These are phyloP conservation scores for Apiotrichum sp. DNA, from an alignment of 1,284 basidiomycete species.

Conservation along the genomic window DNA sequence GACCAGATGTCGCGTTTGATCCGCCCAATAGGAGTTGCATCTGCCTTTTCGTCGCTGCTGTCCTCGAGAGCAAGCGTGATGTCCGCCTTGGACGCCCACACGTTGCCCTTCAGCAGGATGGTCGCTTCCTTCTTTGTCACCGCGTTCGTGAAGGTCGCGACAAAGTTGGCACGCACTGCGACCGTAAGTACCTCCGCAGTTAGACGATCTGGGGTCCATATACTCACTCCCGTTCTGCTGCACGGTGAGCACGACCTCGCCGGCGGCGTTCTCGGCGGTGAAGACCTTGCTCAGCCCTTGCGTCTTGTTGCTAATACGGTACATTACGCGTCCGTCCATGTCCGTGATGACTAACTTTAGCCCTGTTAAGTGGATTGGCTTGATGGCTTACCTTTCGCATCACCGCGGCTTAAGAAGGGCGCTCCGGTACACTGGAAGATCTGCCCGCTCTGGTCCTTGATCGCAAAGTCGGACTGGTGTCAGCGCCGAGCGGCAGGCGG, in stretches of 20 bases:
- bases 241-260: constrained; percentile 33
- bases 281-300: constrained; percentile 27
- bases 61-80: constrained; percentile 22
- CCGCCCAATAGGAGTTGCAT: background rate
- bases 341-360: background rate
- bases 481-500: background rate
- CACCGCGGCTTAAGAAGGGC: background rate
- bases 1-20: constrained; percentile 32
- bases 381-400: constrained; percentile 7
- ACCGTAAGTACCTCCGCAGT: background rate
- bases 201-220: too few species aligned
- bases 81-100: constrained; percentile 37
- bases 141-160: constrained; percentile 26
- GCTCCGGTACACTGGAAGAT: constrained; percentile 5
- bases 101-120: constrained; percentile 35
- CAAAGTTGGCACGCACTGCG: constrained; percentile 39
- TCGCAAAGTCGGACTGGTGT: constrained; percentile 7
- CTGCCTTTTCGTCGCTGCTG: background rate
- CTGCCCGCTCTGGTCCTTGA: background rate
- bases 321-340: constrained; percentile 27
- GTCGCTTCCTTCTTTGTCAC: constrained; percentile 21
- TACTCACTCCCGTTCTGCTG: constrained; percentile 16
- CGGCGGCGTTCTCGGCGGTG: constrained; percentile 27
- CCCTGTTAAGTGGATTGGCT: too few species aligned
- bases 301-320: constrained; percentile 32